These are phyloP conservation scores for Porcisia deanei DNA, from an alignment of 208 protist species.

Conservation along the genomic window DNA sequence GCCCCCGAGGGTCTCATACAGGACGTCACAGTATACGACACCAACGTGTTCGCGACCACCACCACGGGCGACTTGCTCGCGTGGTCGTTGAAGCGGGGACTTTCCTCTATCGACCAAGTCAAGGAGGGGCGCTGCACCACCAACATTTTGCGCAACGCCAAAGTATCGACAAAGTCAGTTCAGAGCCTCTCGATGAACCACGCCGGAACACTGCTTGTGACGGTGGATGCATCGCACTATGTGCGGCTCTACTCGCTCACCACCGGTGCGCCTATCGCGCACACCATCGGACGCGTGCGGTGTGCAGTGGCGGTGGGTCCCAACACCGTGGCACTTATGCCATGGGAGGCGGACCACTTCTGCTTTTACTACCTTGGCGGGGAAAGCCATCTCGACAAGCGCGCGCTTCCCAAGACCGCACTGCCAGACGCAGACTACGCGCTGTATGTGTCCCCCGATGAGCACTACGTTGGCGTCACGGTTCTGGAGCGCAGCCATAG, in stretches of 20 bases:
- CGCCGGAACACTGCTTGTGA: conserved; percentile 25
- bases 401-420: conserved; percentile 34
- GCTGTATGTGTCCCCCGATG: conserved; percentile 27
- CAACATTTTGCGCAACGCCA: conserved; percentile 58
- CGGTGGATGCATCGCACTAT: conserved; percentile 29
- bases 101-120: conserved; percentile 53
- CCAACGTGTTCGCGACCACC: conserved; percentile 49
- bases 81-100: conserved; percentile 48
- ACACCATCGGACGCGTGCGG: conserved; percentile 27
- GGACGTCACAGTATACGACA: conserved; percentile 51
- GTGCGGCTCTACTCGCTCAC: conserved; percentile 47
- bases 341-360: conserved; percentile 10
- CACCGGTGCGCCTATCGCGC: conserved; percentile 28
- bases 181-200: conserved; percentile 38
- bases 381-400: conserved; percentile 14
- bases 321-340: conserved; percentile 44
- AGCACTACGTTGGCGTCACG: conserved; percentile 32
- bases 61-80: conserved; percentile 58
- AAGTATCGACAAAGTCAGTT: conserved; percentile 56
- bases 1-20: conserved; percentile 52
- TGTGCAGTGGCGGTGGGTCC: conserved; percentile 36
- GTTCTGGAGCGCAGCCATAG: conserved; percentile 30
- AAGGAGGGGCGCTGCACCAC: conserved; percentile 56
- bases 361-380: conserved; percentile 22
- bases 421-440: conserved; percentile 26